phyloP scores from a whole-genome alignment of 2,329 filamentous ascomycete species.

The Grosmannia huntii region DNA sequence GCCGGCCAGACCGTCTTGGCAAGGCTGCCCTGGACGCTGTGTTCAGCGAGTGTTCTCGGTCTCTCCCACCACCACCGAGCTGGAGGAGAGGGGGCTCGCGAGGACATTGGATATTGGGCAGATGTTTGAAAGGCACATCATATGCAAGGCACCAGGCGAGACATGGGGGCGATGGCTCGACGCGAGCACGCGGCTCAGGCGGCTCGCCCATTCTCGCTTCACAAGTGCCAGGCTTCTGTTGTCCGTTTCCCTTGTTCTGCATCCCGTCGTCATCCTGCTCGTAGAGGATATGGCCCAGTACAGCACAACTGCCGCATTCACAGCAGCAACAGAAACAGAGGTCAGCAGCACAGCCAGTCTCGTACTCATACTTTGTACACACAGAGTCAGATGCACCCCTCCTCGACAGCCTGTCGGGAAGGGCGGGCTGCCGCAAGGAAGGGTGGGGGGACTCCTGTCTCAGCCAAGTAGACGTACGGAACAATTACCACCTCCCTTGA shows the following conservation, averaged over 20 bases:
- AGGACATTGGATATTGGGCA: too few relatives aligned
- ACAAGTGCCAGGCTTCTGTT: not conserved
- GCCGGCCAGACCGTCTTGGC: not conserved
- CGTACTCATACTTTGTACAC: not conserved
- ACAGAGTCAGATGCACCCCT: not conserved
- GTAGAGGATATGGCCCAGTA: not conserved
- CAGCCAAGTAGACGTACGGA: not conserved
- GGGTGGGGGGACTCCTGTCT: not conserved
- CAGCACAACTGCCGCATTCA: not conserved
- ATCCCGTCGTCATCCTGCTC: not conserved
- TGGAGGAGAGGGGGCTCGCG: too few relatives aligned
- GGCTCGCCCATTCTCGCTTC: not conserved
- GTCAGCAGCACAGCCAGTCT: not conserved
- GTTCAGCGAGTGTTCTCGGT: not conserved
- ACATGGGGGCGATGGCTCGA: not conserved
- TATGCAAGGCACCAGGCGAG: not conserved
- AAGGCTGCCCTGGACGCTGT: not conserved
- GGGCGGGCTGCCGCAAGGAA: not conserved
- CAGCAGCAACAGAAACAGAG: not conserved
- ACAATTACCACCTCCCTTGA: not conserved
- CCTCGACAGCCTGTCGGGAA: not conserved
- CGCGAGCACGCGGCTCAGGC: not conserved
- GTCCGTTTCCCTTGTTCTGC: too few relatives aligned
- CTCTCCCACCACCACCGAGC: not conserved
- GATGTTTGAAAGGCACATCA: too few relatives aligned